A percentile compares a stretch with the other conserved stretches of the same genome.
phyloP scores from a whole-genome alignment of 306 rosid genomes.

The Prunus fruticosa region DNA sequence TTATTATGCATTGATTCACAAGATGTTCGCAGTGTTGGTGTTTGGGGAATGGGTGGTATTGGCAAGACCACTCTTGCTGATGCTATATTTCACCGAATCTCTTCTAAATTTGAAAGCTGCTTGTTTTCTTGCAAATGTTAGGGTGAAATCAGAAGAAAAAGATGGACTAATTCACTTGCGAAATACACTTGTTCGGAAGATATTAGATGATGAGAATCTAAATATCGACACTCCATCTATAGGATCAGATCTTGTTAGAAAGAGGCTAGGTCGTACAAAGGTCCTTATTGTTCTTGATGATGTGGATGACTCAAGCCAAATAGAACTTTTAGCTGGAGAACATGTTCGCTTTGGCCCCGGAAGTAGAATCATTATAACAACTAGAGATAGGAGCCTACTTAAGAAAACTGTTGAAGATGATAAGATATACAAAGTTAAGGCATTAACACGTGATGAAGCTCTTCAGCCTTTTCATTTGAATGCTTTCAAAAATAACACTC shows the following conservation, averaged over 20 bases:
- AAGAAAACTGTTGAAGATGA: not conserved
- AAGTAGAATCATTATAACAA: not conserved
- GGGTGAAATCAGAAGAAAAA: not conserved
- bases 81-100: too few relatives aligned
- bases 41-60: too few relatives aligned
- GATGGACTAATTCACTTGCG: not conserved
- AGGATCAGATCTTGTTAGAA: not conserved
- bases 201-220: not conserved
- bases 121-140: not conserved
- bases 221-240: not conserved
- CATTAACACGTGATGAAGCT: slow-evolving; percentile 11
- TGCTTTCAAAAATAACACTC: not conserved
- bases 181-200: not conserved
- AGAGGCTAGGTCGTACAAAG: not conserved
- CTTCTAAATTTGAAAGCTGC: too few relatives aligned
- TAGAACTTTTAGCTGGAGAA: not conserved
- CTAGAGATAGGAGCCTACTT: not conserved
- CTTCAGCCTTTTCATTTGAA: slow-evolving; percentile 5
- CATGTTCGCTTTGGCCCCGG: not conserved
- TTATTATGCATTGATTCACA: too few relatives aligned
- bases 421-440: not conserved
- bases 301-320: slow-evolving; percentile 2
- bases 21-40: too few relatives aligned
- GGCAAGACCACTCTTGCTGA: too few relatives aligned
- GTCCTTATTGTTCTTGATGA: slow-evolving; percentile 16